Percentiles rank a stretch among this genome's conserved stretches.
Evolutionary conservation across 768 basidiomycete species (phyloP).

Genomic region (Suillus weaverae): DNA sequence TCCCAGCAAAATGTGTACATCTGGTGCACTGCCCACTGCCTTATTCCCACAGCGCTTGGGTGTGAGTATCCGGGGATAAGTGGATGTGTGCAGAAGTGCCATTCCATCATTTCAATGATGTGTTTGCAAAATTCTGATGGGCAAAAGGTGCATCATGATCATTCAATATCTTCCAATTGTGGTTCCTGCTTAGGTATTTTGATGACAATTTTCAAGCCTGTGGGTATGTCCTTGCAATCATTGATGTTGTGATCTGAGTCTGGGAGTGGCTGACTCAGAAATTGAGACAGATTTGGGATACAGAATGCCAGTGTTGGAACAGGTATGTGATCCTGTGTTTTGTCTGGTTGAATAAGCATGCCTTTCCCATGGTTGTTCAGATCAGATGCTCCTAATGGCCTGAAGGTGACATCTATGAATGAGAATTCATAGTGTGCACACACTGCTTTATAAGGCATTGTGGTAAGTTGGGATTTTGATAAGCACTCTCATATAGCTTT

Average conservation of each 20-base stretch:
- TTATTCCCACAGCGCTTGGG: conserved; percentile 25
- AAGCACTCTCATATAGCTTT: conserved; percentile 7
- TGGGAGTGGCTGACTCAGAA: too few species aligned
- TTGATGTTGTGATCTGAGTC: not conserved
- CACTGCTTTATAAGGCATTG: conserved; percentile 9
- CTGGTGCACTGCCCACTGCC: conserved; percentile 5
- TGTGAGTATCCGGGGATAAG: conserved; percentile 28
- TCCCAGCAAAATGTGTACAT: conserved; percentile 4
- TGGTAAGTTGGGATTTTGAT: conserved; percentile 13
- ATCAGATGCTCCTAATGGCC: too few species aligned
- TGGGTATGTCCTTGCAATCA: not conserved
- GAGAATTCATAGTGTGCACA: conserved; percentile 8
- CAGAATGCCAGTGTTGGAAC: conserved; percentile 1
- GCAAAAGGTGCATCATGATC: conserved; percentile 16
- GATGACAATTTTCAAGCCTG: conserved; percentile 1
- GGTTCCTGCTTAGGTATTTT: conserved; percentile 1
- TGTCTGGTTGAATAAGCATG: not conserved
- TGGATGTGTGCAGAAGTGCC: conserved; percentile 20
- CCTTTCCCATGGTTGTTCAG: not conserved
- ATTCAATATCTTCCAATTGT: not conserved
- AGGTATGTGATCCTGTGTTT: not conserved
- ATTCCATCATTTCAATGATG: conserved; percentile 25
- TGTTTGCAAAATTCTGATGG: conserved; percentile 12
- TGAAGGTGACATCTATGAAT: not conserved
- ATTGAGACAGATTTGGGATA: conserved; percentile 1